Conservation (phyloP, 2,329 filamentous ascomycete species). For the Ceratocystis lukuohia region DNA sequence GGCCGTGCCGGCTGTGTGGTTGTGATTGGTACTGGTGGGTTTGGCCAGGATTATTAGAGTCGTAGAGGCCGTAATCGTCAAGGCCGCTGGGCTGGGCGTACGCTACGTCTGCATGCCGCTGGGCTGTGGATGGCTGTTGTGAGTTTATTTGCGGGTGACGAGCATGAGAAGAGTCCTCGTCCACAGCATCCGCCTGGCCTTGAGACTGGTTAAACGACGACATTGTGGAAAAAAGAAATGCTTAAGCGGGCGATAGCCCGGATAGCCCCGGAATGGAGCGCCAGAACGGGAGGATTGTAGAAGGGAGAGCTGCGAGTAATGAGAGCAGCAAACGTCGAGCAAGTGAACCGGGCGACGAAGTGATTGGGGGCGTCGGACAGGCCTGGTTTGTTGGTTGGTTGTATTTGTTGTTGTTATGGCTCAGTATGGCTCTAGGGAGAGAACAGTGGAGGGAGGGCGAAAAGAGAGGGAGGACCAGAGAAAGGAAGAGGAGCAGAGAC, state of each 20-base stretch:
- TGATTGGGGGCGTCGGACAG: background rate
- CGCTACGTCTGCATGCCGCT: background rate
- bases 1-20: background rate
- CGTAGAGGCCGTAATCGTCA: background rate
- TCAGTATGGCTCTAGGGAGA: no score
- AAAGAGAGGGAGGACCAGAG: no score
- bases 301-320: conserved; percentile 16
- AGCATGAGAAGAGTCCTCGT: background rate
- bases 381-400: background rate
- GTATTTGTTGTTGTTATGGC: background rate
- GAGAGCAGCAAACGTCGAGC: background rate
- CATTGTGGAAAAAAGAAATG: conserved; percentile 15
- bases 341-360: background rate
- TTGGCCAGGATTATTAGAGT: no score
- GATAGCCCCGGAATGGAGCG: conserved; percentile 20
- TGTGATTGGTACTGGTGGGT: background rate
- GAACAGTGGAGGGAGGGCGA: no score
- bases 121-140: background rate
- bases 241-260: conserved; percentile 19
- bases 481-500: no score
- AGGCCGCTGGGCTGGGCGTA: background rate
- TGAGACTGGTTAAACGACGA: conserved; percentile 1
- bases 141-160: background rate
- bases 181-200: background rate
- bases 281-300: conserved; percentile 19